Conservation (phyloP, 176 grass and related monocot species). For the Ampelocalamus luodianensis region DNA sequence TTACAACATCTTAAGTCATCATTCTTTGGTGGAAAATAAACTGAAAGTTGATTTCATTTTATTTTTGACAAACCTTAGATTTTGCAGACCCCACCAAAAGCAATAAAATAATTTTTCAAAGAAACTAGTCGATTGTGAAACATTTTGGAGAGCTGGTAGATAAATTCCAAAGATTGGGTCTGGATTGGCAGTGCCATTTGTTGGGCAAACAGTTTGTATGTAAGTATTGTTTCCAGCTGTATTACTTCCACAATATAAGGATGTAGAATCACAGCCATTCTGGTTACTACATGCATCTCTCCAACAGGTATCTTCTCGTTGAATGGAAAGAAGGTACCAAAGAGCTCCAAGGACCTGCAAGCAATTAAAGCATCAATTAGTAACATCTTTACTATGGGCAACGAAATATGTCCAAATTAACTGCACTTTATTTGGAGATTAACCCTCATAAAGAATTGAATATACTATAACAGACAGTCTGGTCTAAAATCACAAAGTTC, state of each 20-base stretch:
- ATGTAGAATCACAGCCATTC: constrained; percentile 37
- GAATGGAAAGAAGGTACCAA: constrained; percentile 91
- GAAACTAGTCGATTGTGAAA: constrained; percentile 62
- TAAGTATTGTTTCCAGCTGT: constrained; percentile 44
- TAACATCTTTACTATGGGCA: constrained; percentile 17
- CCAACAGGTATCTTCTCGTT: constrained; percentile 81
- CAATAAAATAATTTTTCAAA: constrained; percentile 98
- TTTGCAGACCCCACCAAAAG: constrained; percentile 99
- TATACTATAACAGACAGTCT: not conserved
- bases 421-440: no score
- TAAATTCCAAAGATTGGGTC: constrained; percentile 80
- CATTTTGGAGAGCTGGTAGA: constrained; percentile 59
- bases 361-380: constrained; percentile 35
- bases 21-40: not conserved
- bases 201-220: constrained; percentile 46
- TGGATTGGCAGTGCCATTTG: constrained; percentile 15
- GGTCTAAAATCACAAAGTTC: not conserved
- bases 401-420: constrained; percentile 1
- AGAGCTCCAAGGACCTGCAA: constrained; percentile 82
- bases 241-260: constrained; percentile 63
- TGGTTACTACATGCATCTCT: constrained; percentile 52
- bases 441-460: constrained; percentile 22
- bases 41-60: not conserved
- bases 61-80: constrained; percentile 68
- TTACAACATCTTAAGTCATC: not conserved